A percentile compares a stretch with the other conserved stretches of the same genome.
Evolutionary conservation across 352 stramenopile species (phyloP).

Genomic region (Pythium apleroticum): DNA sequence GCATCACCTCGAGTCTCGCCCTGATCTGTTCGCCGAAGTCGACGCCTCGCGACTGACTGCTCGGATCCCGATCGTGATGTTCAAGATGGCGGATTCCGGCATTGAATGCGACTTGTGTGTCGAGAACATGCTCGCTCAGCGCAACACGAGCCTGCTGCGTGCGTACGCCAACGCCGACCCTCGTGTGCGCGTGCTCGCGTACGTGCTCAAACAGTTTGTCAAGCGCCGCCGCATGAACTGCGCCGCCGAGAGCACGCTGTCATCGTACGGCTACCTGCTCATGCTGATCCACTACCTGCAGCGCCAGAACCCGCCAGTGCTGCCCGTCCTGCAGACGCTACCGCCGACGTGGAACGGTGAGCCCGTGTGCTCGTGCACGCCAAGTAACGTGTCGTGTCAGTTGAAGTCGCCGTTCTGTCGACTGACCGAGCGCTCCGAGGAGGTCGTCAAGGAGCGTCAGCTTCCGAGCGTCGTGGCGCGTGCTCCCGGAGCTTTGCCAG

Average conservation of each 20-base stretch:
- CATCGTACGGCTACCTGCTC: slow-evolving; percentile 83
- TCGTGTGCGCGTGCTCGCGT: slow-evolving; percentile 78
- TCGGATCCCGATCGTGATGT: slow-evolving; percentile 98
- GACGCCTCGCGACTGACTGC: slow-evolving; percentile 89
- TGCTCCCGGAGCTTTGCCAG: slow-evolving; percentile 36
- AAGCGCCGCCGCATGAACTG: slow-evolving; percentile 86
- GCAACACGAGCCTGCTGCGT: slow-evolving; percentile 96
- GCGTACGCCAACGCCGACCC: slow-evolving; percentile 88
- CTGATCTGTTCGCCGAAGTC: slow-evolving; percentile 66
- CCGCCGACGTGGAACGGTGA: slow-evolving; percentile 51
- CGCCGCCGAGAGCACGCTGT: slow-evolving; percentile 75
- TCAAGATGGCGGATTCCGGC: slow-evolving; percentile 79
- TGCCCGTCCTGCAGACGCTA: slow-evolving; percentile 75
- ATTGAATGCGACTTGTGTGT: slow-evolving; percentile 88
- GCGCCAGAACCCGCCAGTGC: slow-evolving; percentile 58
- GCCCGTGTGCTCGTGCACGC: slow-evolving; percentile 32
- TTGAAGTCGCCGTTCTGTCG: slow-evolving; percentile 32
- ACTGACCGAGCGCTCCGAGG: slow-evolving; percentile 38
- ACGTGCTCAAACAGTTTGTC: slow-evolving; percentile 81
- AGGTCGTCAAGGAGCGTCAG: slow-evolving; percentile 27
- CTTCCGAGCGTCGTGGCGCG: slow-evolving; percentile 56
- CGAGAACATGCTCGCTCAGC: slow-evolving; percentile 96
- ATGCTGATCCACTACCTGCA: slow-evolving; percentile 87
- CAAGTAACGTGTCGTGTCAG: slow-evolving; percentile 18
- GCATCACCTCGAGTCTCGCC: slow-evolving; percentile 45